Evolutionary conservation across 2,329 filamentous ascomycete species (phyloP).

Genomic region (Aspergillus sp.): DNA sequence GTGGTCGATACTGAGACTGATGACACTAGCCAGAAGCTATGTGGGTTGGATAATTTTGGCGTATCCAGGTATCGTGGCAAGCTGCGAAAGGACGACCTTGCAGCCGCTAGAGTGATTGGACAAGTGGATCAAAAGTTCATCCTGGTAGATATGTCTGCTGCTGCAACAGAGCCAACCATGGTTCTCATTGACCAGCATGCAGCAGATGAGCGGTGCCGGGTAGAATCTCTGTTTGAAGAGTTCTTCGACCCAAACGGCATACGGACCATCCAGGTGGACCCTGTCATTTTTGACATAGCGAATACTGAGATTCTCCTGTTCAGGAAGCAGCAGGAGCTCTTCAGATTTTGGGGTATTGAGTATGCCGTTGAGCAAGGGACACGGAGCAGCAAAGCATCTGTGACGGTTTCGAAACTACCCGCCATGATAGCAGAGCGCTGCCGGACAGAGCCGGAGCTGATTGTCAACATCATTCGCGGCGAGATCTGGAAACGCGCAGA

Average conservation of each 20-base stretch:
- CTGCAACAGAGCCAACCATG: constrained; percentile 49
- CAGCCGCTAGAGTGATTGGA: constrained; percentile 67
- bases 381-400: constrained; percentile 16
- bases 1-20: constrained; percentile 35
- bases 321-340: constrained; percentile 56
- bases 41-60: constrained; percentile 27
- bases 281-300: constrained; percentile 69
- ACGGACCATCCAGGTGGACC: constrained; percentile 36
- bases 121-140: constrained; percentile 94
- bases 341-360: constrained; percentile 74
- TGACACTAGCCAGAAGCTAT: constrained; percentile 27
- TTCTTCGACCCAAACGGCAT: constrained; percentile 45
- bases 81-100: constrained; percentile 67
- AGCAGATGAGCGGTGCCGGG: constrained; percentile 82
- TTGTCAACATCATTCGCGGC: constrained; percentile 73
- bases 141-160: constrained; percentile 61
- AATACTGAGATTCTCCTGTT: constrained; percentile 65
- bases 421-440: constrained; percentile 77
- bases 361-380: constrained; percentile 55
- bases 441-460: constrained; percentile 68
- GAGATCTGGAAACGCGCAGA: constrained; percentile 73
- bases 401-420: constrained; percentile 67
- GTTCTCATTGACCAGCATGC: constrained; percentile 92
- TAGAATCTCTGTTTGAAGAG: constrained; percentile 72
- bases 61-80: constrained; percentile 39